Percentiles rank a stretch among this genome's conserved stretches.
Conservation (phyloP, 345 rosid genomes). For the Pistacia vera region DNA sequence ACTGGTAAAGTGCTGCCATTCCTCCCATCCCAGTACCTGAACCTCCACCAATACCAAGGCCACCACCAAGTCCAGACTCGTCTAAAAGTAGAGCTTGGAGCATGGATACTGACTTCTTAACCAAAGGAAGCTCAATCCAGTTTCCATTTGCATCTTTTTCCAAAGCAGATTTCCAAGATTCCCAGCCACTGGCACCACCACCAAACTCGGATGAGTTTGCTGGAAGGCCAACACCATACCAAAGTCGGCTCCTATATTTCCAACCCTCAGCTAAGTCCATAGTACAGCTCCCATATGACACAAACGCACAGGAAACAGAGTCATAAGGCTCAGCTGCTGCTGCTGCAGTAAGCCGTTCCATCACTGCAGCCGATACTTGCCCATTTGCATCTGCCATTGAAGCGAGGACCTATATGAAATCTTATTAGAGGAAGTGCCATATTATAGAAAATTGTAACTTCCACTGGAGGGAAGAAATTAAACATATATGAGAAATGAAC, state of each 20-base stretch:
- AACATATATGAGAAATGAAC: constrained; percentile 3
- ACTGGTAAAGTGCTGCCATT: constrained; percentile 94
- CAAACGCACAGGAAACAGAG: constrained; percentile 97
- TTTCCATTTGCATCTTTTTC: constrained; percentile 92
- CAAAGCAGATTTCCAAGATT: constrained; percentile 78
- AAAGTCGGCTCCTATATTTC: constrained; percentile 95
- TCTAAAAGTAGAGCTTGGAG: constrained; percentile 95
- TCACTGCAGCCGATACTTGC: constrained; percentile 79
- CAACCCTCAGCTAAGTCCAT: constrained; percentile 95
- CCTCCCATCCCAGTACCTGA: constrained; percentile 99
- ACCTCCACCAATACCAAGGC: constrained; percentile 99
- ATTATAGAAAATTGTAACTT: constrained; percentile 10
- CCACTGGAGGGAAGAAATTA: constrained; percentile 9
- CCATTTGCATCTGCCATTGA: constrained; percentile 99
- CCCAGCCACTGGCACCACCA: constrained; percentile 97
- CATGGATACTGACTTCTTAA: constrained; percentile 93
- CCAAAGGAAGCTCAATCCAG: constrained; percentile 96
- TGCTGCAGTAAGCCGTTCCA: constrained; percentile 98
- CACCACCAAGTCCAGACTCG: constrained; percentile 99
- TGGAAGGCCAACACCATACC: constrained; percentile 94
- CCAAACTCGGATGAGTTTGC: constrained; percentile 63
- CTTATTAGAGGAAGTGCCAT: constrained; percentile 19
- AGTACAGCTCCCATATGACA: constrained; percentile 95
- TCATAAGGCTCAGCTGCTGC: constrained; percentile 98
- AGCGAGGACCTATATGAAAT: constrained; percentile 74